A percentile compares a stretch with the other conserved stretches of the same genome.
Conservation (phyloP, 2,329 filamentous ascomycete genomes). For the Ophiostoma perfectum region DNA sequence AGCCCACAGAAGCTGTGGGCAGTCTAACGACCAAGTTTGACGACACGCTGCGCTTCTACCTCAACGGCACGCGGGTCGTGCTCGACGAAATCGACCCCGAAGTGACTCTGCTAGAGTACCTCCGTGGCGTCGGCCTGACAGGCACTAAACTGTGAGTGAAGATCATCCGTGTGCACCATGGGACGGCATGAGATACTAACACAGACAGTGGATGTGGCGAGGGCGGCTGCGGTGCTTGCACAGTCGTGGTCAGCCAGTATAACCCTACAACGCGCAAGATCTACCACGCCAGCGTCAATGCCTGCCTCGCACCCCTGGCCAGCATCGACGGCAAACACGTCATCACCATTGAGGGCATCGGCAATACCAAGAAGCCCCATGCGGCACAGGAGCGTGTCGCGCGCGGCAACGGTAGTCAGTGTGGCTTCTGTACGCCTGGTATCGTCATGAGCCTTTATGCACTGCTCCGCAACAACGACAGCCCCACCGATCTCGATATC, state of each 20-base stretch:
- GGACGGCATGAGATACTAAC: not conserved
- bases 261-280: slow-evolving; percentile 89
- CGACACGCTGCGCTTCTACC: slow-evolving; percentile 84
- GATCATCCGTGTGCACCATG: not conserved
- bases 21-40: slow-evolving; percentile 72
- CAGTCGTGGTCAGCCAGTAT: slow-evolving; percentile 86
- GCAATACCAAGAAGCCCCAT: slow-evolving; percentile 79
- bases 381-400: slow-evolving; percentile 87
- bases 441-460: slow-evolving; percentile 99
- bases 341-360: slow-evolving; percentile 95
- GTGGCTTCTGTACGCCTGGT: slow-evolving; percentile 89
- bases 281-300: slow-evolving; percentile 95
- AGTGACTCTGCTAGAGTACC: slow-evolving; percentile 84
- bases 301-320: slow-evolving; percentile 85
- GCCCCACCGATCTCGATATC: slow-evolving; percentile 72
- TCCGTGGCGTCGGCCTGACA: slow-evolving; percentile 86
- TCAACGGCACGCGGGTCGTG: slow-evolving; percentile 86
- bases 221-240: slow-evolving; percentile 94
- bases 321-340: slow-evolving; percentile 97
- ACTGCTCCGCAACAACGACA: slow-evolving; percentile 74
- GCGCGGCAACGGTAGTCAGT: slow-evolving; percentile 83
- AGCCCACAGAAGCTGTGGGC: slow-evolving; percentile 34
- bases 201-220: slow-evolving; percentile 72
- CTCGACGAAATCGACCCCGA: slow-evolving; percentile 87
- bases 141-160: slow-evolving; percentile 73